Evolutionary conservation across 1,139 yeast species (phyloP).

Genomic region (Magnusiomyces suaveolens): DNA sequence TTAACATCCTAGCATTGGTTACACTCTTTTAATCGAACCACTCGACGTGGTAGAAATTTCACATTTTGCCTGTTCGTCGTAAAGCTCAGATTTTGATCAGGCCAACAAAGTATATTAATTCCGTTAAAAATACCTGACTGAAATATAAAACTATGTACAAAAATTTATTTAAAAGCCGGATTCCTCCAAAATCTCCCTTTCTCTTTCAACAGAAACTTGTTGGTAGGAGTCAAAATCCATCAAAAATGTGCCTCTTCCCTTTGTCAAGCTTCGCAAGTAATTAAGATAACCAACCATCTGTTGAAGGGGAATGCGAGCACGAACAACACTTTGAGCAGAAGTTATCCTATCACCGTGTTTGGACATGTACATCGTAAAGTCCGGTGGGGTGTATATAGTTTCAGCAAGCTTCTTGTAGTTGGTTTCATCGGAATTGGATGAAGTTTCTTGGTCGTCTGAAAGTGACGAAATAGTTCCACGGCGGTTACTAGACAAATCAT

Average conservation of each 20-base stretch:
- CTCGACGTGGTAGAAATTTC: too few species aligned
- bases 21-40: too few species aligned
- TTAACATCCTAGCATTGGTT: too few species aligned
- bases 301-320: slow-evolving; percentile 73
- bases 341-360: slow-evolving; percentile 28
- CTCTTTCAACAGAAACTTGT: slow-evolving; percentile 17
- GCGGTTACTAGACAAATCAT: slow-evolving; percentile 62
- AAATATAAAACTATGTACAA: neutral
- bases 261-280: slow-evolving; percentile 70
- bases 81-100: too few species aligned
- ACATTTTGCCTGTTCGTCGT: too few species aligned
- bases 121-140: too few species aligned
- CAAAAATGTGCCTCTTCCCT: slow-evolving; percentile 77
- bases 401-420: slow-evolving; percentile 27
- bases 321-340: slow-evolving; percentile 41
- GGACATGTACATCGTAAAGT: slow-evolving; percentile 35
- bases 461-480: slow-evolving; percentile 55
- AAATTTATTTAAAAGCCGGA: neutral
- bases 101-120: neutral
- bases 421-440: slow-evolving; percentile 15
- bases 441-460: slow-evolving; percentile 21
- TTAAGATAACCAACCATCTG: slow-evolving; percentile 87
- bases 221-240: slow-evolving; percentile 74
- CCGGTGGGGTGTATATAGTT: slow-evolving; percentile 33
- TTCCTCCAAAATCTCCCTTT: slow-evolving; percentile 9